Conservation (phyloP, 257 asterid genomes). For the Agastache rugosa region DNA sequence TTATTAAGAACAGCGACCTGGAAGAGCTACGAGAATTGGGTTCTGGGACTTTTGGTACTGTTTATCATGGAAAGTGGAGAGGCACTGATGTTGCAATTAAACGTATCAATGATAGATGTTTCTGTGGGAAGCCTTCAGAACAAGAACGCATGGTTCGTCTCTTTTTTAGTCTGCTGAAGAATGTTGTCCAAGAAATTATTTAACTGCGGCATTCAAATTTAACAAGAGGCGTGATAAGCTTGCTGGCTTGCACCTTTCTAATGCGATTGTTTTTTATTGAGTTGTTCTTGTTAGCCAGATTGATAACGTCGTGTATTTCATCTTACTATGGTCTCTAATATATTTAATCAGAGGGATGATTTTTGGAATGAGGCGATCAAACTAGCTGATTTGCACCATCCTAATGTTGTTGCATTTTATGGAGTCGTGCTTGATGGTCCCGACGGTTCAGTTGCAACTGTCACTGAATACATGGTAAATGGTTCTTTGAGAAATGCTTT, state of each 20-base stretch:
- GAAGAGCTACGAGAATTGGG: constrained; percentile 96
- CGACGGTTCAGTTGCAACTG: constrained; percentile 93
- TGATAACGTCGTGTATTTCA: not conserved
- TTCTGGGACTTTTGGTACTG: constrained; percentile 98
- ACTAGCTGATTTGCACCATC: constrained; percentile 99
- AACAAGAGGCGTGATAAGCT: constrained; percentile 82
- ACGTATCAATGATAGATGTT: constrained; percentile 90
- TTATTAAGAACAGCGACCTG: constrained; percentile 81
- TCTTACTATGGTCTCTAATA: constrained; percentile 21
- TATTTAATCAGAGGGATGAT: constrained; percentile 73
- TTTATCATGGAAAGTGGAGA: constrained; percentile 99
- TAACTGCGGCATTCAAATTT: not conserved
- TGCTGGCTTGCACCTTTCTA: constrained; percentile 47
- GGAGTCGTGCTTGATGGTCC: constrained; percentile 98
- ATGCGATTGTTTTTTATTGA: constrained; percentile 67
- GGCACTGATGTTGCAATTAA: constrained; percentile 97
- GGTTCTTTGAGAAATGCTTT: constrained; percentile 91
- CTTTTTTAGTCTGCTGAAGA: constrained; percentile 31
- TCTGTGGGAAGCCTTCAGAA: constrained; percentile 92
- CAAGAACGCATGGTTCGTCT: constrained; percentile 90
- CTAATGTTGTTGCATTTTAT: constrained; percentile 96
- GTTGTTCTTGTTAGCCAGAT: constrained; percentile 39
- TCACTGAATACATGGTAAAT: constrained; percentile 95
- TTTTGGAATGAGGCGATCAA: constrained; percentile 99
- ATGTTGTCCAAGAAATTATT: constrained; percentile 4